These are phyloP conservation scores for Blastocystis sp. DNA, from an alignment of 352 stramenopile genomes.

Conservation along the genomic window DNA sequence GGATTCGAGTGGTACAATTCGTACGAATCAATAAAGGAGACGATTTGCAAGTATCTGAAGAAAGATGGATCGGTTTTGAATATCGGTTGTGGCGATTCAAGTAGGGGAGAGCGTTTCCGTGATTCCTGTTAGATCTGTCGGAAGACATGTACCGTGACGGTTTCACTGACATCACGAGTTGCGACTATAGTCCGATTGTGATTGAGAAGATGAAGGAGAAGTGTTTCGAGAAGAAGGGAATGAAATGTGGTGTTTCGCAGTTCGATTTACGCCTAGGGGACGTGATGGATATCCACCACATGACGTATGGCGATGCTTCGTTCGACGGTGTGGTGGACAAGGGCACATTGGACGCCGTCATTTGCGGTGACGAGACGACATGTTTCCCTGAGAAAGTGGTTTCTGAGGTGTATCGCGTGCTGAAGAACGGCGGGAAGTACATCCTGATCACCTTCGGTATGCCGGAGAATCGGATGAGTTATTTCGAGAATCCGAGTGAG, in stretches of 20 bases:
- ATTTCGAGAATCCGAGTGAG: conserved; percentile 28
- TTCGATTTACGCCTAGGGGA: conserved; percentile 52
- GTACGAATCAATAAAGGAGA: conserved; percentile 48
- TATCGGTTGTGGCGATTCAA: conserved; percentile 73
- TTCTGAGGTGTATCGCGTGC: conserved; percentile 57
- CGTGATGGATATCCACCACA: conserved; percentile 67
- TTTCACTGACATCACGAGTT: conserved; percentile 60
- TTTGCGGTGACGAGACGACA: conserved; percentile 59
- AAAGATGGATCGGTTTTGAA: conserved; percentile 61
- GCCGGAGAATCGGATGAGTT: conserved; percentile 70
- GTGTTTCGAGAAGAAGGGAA: conserved; percentile 42
- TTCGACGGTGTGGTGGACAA: conserved; percentile 71
- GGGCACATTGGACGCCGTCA: conserved; percentile 69
- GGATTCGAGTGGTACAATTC: conserved; percentile 71
- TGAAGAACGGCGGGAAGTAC: conserved; percentile 50
- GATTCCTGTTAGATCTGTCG: conserved; percentile 36
- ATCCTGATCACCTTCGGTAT: conserved; percentile 68
- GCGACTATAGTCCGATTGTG: conserved; percentile 49
- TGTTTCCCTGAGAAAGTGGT: conserved; percentile 23
- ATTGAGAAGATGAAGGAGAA: conserved; percentile 73
- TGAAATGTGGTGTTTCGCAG: conserved; percentile 40
- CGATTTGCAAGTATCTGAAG: conserved; percentile 59
- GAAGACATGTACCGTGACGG: conserved; percentile 73
- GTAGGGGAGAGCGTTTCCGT: not conserved
- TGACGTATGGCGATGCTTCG: conserved; percentile 59